These are phyloP conservation scores for Pyrus hybrid DNA, from an alignment of 331 rosid species.

Conservation along the genomic window DNA sequence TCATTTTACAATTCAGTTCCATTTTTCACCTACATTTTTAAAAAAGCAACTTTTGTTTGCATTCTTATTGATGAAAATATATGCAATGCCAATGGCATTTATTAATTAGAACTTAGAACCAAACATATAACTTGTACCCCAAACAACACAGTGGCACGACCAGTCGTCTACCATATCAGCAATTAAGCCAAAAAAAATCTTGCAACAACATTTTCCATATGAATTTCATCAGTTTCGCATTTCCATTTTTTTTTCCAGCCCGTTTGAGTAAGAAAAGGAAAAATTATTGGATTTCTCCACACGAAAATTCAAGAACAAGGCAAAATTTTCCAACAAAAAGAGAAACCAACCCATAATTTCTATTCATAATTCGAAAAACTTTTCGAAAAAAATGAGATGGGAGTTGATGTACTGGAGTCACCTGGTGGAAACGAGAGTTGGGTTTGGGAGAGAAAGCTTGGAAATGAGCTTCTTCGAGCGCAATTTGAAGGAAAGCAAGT, in stretches of 20 bases:
- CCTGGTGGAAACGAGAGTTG: constrained; percentile 25
- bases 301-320: neutral
- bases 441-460: constrained; percentile 25
- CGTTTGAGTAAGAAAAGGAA: too few species aligned
- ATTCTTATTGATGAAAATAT: neutral
- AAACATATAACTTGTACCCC: neutral
- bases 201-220: neutral
- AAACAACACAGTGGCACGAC: neutral
- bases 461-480: constrained; percentile 28
- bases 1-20: constrained; percentile 1
- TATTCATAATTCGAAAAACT: neutral
- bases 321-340: neutral
- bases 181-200: neutral
- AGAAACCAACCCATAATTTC: neutral
- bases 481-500: constrained; percentile 25
- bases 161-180: neutral
- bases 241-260: neutral
- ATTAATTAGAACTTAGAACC: neutral
- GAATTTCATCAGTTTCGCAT: neutral
- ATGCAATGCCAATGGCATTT: neutral
- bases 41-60: neutral
- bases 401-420: constrained; percentile 8
- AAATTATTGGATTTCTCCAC: neutral
- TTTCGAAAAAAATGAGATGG: neutral
- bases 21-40: neutral